Conservation (phyloP, 352 stramenopile genomes). For the Globisporangium orthogonon region DNA sequence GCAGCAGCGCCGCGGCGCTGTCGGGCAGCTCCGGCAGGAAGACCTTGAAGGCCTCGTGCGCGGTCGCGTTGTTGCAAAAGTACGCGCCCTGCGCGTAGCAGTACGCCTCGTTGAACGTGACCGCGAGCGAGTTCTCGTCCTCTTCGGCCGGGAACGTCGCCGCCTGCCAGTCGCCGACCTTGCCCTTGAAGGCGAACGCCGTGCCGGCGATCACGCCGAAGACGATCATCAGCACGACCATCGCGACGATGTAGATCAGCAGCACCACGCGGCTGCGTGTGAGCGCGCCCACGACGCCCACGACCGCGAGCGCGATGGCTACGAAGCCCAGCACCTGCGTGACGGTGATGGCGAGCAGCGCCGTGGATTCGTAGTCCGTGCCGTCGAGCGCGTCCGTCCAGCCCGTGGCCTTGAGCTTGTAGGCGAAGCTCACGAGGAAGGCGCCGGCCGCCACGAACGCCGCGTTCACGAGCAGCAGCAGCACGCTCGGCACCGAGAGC, state of each 20-base stretch:
- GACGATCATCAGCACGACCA: constrained; percentile 61
- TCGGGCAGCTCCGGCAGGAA: constrained; percentile 53
- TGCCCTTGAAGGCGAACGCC: constrained; percentile 66
- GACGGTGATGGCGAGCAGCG: constrained; percentile 32
- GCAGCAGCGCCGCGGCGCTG: constrained; percentile 33
- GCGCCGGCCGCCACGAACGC: constrained; percentile 57
- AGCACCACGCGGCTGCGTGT: constrained; percentile 64
- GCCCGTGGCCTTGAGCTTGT: constrained; percentile 45
- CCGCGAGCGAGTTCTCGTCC: constrained; percentile 50
- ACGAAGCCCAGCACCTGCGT: constrained; percentile 46
- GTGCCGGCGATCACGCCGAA: constrained; percentile 67
- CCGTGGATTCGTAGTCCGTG: constrained; percentile 59
- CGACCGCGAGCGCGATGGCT: constrained; percentile 48
- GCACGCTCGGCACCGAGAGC: constrained; percentile 35
- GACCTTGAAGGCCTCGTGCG: constrained; percentile 40
- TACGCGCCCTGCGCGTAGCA: constrained; percentile 82
- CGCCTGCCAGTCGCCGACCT: constrained; percentile 54
- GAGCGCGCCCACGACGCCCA: constrained; percentile 62
- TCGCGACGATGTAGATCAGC: constrained; percentile 62
- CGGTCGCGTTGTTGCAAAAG: constrained; percentile 77
- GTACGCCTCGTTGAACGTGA: constrained; percentile 78
- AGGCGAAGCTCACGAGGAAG: constrained; percentile 60
- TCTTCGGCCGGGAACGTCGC: constrained; percentile 42
- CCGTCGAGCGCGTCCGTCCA: constrained; percentile 71
- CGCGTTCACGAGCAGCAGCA: constrained; percentile 76